Evolutionary conservation across 495 filamentous ascomycete species (phyloP).

Genomic region (Antarctomyces pellizariae): DNA sequence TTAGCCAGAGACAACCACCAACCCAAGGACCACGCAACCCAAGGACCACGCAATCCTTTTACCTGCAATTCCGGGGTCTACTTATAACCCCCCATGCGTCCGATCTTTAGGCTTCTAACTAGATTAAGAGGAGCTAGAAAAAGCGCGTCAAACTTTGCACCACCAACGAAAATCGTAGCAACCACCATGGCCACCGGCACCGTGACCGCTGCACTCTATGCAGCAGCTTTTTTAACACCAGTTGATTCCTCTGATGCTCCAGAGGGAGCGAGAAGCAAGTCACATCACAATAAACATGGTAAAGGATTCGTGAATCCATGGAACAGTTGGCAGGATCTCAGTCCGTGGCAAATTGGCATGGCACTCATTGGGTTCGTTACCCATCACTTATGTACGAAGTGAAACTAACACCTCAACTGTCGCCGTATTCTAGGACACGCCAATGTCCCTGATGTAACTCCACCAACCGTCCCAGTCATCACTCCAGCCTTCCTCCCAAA

Average conservation of each 20-base stretch:
- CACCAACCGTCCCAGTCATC: slow-evolving; percentile 41
- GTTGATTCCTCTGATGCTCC: slow-evolving; percentile 9
- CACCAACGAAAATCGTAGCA: too few species aligned
- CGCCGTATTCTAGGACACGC: slow-evolving; percentile 31
- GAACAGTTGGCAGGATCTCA: slow-evolving; percentile 15
- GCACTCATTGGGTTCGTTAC: slow-evolving; percentile 5
- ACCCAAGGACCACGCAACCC: too few species aligned
- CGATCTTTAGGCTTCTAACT: too few species aligned
- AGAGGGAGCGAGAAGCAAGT: slow-evolving; percentile 7
- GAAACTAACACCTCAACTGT: slow-evolving; percentile 15
- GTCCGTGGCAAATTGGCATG: slow-evolving; percentile 1
- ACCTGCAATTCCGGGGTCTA: too few species aligned
- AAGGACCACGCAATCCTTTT: too few species aligned
- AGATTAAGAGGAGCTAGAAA: too few species aligned
- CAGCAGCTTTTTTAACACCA: slow-evolving; percentile 6
- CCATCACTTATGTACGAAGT: neutral
- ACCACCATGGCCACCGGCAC: slow-evolving; percentile 5
- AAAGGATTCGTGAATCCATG: slow-evolving; percentile 14
- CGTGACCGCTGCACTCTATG: slow-evolving; percentile 7
- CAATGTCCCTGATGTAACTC: slow-evolving; percentile 36
- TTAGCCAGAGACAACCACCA: too few species aligned
- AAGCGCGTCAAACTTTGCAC: too few species aligned
- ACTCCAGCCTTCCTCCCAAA: slow-evolving; percentile 45
- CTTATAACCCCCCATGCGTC: too few species aligned
- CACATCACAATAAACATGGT: slow-evolving; percentile 10